phyloP scores from a whole-genome alignment of 116 monocot species.

The Dioscorea cayenensis region DNA sequence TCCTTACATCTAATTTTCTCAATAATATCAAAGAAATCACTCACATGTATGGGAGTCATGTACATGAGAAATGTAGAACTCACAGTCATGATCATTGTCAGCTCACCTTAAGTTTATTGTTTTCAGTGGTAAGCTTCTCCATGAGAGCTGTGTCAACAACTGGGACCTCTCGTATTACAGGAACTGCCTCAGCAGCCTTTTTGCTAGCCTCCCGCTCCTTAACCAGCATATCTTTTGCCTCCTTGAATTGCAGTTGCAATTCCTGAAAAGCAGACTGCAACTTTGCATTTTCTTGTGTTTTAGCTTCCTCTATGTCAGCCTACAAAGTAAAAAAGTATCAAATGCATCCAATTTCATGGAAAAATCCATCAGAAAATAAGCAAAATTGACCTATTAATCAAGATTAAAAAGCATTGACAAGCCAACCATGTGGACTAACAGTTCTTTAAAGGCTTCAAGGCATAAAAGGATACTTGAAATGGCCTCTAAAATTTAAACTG shows the following conservation, averaged over 20 bases:
- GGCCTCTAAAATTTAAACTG: too few relatives aligned
- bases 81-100: background rate
- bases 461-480: background rate
- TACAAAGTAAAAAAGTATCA: constrained; percentile 18
- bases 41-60: background rate
- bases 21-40: background rate
- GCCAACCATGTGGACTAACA: background rate
- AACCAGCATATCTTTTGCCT: constrained; percentile 62
- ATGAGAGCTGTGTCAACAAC: constrained; percentile 67
- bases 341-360: background rate
- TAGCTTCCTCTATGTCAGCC: constrained; percentile 89
- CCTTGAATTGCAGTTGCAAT: constrained; percentile 58
- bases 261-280: constrained; percentile 67
- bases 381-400: background rate
- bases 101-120: constrained; percentile 52
- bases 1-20: background rate
- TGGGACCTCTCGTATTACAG: constrained; percentile 70
- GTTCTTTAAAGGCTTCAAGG: background rate
- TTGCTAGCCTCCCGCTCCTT: constrained; percentile 73
- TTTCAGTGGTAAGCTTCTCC: constrained; percentile 82
- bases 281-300: constrained; percentile 86
- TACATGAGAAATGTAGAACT: background rate
- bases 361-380: background rate
- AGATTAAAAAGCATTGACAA: background rate
- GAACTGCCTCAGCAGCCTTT: constrained; percentile 60